Conservation (phyloP, 495 filamentous ascomycete species). For the Parachaetomium inaequale region DNA sequence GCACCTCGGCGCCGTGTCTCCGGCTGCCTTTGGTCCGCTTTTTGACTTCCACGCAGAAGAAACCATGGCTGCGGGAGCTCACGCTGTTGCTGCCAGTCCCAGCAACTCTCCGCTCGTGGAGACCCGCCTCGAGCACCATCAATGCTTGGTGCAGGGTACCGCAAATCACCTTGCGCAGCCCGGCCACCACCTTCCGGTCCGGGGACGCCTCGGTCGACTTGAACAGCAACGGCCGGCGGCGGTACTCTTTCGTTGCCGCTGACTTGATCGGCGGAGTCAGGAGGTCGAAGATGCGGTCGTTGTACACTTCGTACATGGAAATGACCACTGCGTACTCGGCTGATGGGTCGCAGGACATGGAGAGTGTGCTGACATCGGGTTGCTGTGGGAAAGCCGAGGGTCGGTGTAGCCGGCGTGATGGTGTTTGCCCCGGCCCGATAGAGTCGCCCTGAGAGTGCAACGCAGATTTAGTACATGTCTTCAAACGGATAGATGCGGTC, state of each 20-base stretch:
- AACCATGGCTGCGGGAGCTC: constrained; percentile 88
- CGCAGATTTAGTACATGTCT: constrained; percentile 38
- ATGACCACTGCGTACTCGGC: constrained; percentile 86
- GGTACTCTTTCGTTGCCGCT: constrained; percentile 59
- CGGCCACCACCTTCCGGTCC: constrained; percentile 87
- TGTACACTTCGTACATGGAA: constrained; percentile 99
- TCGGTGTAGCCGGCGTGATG: constrained; percentile 57
- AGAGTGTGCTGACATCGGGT: constrained; percentile 70
- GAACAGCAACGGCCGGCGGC: constrained; percentile 75
- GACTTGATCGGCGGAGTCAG: constrained; percentile 55
- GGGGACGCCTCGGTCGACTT: constrained; percentile 80
- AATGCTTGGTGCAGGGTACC: constrained; percentile 81
- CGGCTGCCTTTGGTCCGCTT: constrained; percentile 59
- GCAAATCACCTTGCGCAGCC: constrained; percentile 85
- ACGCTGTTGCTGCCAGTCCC: constrained; percentile 87
- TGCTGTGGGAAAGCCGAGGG: constrained; percentile 63
- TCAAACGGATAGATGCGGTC: constrained; percentile 38
- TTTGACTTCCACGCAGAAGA: constrained; percentile 94
- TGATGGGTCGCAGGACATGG: constrained; percentile 61
- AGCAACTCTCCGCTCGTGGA: constrained; percentile 82
- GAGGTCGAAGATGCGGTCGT: constrained; percentile 95
- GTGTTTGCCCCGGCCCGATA: constrained; percentile 42
- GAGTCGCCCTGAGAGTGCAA: constrained; percentile 41
- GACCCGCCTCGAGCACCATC: constrained; percentile 83
- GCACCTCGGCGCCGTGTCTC: constrained; percentile 39